These are phyloP conservation scores for Ceratobasidium sp. DNA, from an alignment of 1,284 basidiomycete genomes.

Conservation along the genomic window DNA sequence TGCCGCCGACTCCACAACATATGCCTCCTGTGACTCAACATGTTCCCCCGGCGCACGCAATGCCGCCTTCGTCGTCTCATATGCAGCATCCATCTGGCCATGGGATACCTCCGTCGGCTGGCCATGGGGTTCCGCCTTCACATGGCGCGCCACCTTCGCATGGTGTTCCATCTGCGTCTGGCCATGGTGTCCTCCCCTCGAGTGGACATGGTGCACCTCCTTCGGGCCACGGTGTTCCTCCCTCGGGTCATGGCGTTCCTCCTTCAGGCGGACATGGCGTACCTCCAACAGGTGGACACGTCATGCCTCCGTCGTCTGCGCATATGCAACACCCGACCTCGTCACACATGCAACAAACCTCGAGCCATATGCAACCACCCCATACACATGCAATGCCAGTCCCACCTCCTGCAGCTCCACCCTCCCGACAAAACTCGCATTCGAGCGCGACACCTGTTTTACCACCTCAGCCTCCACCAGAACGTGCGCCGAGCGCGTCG, in stretches of 20 bases:
- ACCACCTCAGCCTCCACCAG: conserved; percentile 21
- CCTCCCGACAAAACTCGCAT: conserved; percentile 37
- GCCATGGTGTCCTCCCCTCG: too few relatives aligned
- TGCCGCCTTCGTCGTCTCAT: neutral
- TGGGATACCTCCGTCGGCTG: neutral
- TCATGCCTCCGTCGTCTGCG: neutral
- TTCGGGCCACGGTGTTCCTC: too few relatives aligned
- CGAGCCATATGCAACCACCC: conserved; percentile 19
- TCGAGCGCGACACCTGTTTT: neutral
- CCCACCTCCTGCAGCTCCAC: conserved; percentile 47
- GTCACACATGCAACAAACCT: conserved; percentile 33
- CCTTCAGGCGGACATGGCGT: neutral
- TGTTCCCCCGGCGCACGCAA: neutral
- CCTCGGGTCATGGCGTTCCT: neutral
- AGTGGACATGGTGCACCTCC: too few relatives aligned
- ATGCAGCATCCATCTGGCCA: neutral
- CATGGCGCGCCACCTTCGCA: neutral
- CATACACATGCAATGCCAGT: conserved; percentile 47
- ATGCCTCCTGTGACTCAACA: conserved; percentile 1
- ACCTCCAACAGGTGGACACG: neutral
- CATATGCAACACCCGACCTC: neutral
- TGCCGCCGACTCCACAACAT: neutral
- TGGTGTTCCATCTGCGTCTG: neutral
- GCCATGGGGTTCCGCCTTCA: neutral
- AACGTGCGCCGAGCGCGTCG: conserved; percentile 45